Base-by-base conservation (phyloP, 768 basidiomycete genomes). In the Pleurotus eryngii region DNA sequence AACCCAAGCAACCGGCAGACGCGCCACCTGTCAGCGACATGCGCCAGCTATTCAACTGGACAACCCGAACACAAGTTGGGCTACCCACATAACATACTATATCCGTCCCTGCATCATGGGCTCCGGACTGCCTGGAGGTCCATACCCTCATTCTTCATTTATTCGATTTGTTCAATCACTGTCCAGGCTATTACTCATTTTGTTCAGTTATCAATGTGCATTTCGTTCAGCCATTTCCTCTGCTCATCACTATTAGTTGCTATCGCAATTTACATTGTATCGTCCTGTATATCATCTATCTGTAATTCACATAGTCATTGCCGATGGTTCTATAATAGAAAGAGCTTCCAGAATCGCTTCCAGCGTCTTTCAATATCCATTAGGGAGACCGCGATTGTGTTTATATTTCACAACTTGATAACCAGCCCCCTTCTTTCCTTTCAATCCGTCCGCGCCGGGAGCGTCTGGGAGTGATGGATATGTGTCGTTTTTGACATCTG, bases 1-100 rank as follows among this genome's bases (percentile, higher is more conserved):
- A 93, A 68, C 92, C 91, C 47, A 88, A 82, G 66, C 90, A 92
- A 59, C 79, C 88, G 7, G 87, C 87, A 39, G 91, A 93, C 68
- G 75, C 76, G 38, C 80, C 84, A 22, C 84, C 81, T 43, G 69
- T 73, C 20, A 74, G 82, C 59, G 90, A 92, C 64, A 81, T 90
- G 78, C 86, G 89, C 50, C 87, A 90, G 67, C 75, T 91, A 38
- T 92, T 91, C 72, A 82, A 81, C 63, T 90, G 90, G 90, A 83
- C 89, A 49, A 85, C 83, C 57, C 80, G 86, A 59, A 84, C 85
- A 57, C 77, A 77, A 54, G 17, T 50, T 35, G 15, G 14, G 9
- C 14, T 14, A 9, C 35, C 49, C 30, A 3, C 37, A 54, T 20
- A 18, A 54, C 38, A 22, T 4, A 12, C 22, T 43, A 54, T 24